Evolutionary conservation across 306 rosid species (phyloP).

Genomic region (Purshia tridentata): DNA sequence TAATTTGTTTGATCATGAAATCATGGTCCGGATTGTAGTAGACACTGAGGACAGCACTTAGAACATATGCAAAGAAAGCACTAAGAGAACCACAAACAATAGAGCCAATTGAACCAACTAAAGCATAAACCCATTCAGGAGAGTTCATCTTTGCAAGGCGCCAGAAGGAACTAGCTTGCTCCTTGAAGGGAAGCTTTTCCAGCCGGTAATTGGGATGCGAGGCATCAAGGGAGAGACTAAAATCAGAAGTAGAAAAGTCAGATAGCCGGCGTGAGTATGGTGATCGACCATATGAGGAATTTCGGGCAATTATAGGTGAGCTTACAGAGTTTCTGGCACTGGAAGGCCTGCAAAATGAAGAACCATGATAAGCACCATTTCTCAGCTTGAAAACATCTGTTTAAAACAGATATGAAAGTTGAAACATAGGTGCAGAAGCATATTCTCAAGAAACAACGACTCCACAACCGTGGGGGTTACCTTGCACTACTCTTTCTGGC

Average conservation of each 20-base stretch:
- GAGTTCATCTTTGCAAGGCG: conserved; percentile 98
- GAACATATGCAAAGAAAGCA: conserved; percentile 94
- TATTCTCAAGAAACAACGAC: conserved; percentile 9
- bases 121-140: conserved; percentile 92
- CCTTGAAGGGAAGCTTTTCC: conserved; percentile 88
- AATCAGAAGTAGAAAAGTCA: conserved; percentile 95
- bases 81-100: conserved; percentile 92
- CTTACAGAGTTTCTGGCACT: conserved; percentile 99
- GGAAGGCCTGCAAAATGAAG: conserved; percentile 72
- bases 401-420: not conserved
- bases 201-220: conserved; percentile 74
- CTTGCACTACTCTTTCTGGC: conserved; percentile 99
- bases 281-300: conserved; percentile 96
- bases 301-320: conserved; percentile 94
- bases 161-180: conserved; percentile 98
- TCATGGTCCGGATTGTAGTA: conserved; percentile 69
- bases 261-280: conserved; percentile 97
- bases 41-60: conserved; percentile 86
- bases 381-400: not conserved
- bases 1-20: conserved; percentile 74
- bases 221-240: conserved; percentile 80
- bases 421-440: not conserved
- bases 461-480: conserved; percentile 39
- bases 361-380: conserved; percentile 13
- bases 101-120: conserved; percentile 87